phyloP scores from a whole-genome alignment of 164 flowering plant species.

The Magnolia kwangsiensis region DNA sequence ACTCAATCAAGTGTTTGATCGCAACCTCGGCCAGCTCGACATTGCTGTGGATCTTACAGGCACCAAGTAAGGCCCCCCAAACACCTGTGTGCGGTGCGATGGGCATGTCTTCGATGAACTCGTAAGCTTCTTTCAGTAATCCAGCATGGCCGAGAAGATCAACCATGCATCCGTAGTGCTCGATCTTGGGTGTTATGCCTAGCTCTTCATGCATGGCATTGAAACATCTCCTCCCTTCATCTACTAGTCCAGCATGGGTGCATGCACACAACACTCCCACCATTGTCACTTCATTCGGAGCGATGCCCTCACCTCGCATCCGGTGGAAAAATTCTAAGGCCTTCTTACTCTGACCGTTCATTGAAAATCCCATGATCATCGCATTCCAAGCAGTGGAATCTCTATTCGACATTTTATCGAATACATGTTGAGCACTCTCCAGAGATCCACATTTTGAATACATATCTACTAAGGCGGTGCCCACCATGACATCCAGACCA shows the following conservation, averaged over 20 bases:
- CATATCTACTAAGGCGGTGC: constrained; percentile 35
- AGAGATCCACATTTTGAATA: constrained; percentile 35
- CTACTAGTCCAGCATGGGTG: constrained; percentile 32
- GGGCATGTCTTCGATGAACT: constrained; percentile 29
- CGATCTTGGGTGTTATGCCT: constrained; percentile 24
- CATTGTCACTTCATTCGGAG: constrained; percentile 28
- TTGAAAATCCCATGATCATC: constrained; percentile 35
- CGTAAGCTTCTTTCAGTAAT: constrained; percentile 29
- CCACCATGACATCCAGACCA: constrained; percentile 19
- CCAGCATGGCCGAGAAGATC: constrained; percentile 37
- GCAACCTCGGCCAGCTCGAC: constrained; percentile 32
- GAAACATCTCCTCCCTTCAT: constrained; percentile 28
- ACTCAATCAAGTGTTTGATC: constrained; percentile 25
- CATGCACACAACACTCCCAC: constrained; percentile 34
- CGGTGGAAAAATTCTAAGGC: constrained; percentile 23
- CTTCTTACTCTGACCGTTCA: constrained; percentile 25
- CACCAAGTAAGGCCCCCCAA: constrained; percentile 38
- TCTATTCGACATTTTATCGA: constrained; percentile 15
- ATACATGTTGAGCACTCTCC: constrained; percentile 23
- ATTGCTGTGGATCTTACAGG: constrained; percentile 32
- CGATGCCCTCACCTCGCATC: constrained; percentile 20
- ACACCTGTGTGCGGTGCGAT: constrained; percentile 25
- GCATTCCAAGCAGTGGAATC: constrained; percentile 38
- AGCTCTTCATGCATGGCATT: constrained; percentile 18
- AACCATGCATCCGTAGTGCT: constrained; percentile 25